Percentiles rank a stretch among this genome's conserved stretches.
Evolutionary conservation across 495 filamentous ascomycete species (phyloP).

Genomic region (Xylaria telfairii): DNA sequence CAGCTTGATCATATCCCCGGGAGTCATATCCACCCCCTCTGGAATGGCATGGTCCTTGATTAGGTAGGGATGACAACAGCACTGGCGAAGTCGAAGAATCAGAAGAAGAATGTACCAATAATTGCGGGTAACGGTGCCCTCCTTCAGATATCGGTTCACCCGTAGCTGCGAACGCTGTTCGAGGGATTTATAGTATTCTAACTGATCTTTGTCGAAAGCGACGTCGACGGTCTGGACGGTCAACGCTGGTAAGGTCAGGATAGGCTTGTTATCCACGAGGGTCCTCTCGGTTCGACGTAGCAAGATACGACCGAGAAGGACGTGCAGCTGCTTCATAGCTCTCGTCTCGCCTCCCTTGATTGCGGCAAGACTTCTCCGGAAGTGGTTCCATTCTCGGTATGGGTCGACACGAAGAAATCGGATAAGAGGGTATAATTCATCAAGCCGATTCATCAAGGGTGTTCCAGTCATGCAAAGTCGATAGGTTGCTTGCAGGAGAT

Average conservation of each 20-base stretch:
- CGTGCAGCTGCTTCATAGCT: conserved; percentile 76
- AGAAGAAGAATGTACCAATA: conserved; percentile 87
- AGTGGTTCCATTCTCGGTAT: conserved; percentile 68
- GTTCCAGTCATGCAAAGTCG: conserved; percentile 91
- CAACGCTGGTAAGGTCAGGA: conserved; percentile 76
- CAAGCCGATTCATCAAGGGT: conserved; percentile 90
- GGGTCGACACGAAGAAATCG: conserved; percentile 82
- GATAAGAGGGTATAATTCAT: conserved; percentile 83
- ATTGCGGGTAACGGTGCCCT: conserved; percentile 73
- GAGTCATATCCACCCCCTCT: conserved; percentile 48
- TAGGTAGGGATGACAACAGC: conserved; percentile 92
- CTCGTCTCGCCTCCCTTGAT: conserved; percentile 38
- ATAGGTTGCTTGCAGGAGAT: conserved; percentile 65
- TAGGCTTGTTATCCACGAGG: conserved; percentile 83
- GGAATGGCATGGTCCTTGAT: conserved; percentile 74
- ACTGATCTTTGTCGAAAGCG: conserved; percentile 77
- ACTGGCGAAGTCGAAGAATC: conserved; percentile 87
- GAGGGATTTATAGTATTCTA: conserved; percentile 72
- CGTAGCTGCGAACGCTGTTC: conserved; percentile 68
- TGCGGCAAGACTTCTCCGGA: conserved; percentile 51
- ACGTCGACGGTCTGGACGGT: conserved; percentile 68
- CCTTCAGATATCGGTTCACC: conserved; percentile 80
- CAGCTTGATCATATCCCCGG: conserved; percentile 66
- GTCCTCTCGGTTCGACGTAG: conserved; percentile 86
- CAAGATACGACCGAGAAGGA: conserved; percentile 82